These are phyloP conservation scores for Amanita pallidorosea DNA, from an alignment of 768 basidiomycete genomes.

Conservation along the genomic window DNA sequence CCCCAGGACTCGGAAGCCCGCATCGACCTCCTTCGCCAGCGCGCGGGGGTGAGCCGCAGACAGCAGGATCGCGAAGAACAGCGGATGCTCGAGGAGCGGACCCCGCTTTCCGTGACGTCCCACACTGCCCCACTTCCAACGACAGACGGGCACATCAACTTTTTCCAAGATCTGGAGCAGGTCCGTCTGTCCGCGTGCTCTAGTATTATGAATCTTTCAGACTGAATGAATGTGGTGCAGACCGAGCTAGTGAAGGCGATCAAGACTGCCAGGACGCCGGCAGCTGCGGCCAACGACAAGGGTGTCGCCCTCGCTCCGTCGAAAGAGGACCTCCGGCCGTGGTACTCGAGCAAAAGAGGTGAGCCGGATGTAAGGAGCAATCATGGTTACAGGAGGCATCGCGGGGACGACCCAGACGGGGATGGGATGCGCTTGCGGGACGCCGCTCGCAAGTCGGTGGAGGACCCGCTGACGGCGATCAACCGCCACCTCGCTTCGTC, in stretches of 20 bases:
- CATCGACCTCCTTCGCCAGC: constrained; percentile 50
- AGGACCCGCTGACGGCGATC: constrained; percentile 71
- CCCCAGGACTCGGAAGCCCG: constrained; percentile 73
- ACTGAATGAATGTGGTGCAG: constrained; percentile 13
- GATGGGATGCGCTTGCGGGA: constrained; percentile 49
- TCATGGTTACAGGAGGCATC: not conserved
- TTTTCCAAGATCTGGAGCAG: constrained; percentile 76
- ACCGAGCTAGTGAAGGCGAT: constrained; percentile 34
- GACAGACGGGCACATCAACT: constrained; percentile 65
- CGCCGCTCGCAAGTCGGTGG: constrained; percentile 44
- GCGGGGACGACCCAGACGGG: constrained; percentile 23
- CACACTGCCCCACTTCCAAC: constrained; percentile 21
- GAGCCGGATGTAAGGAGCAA: constrained; percentile 7
- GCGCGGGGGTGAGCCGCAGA: constrained; percentile 34
- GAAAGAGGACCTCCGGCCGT: constrained; percentile 69
- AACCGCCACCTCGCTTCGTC: constrained; percentile 49
- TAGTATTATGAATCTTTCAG: not conserved
- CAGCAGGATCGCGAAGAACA: constrained; percentile 26
- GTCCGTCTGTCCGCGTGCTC: constrained; percentile 18
- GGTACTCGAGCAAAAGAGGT: constrained; percentile 44
- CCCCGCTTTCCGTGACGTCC: not conserved
- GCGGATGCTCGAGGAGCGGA: constrained; percentile 18
- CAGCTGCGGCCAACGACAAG: constrained; percentile 47
- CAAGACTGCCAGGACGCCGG: constrained; percentile 37
- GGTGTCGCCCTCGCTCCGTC: constrained; percentile 68